Base-by-base conservation (phyloP, 768 basidiomycete genomes). In the Mycena galericulata region DNA sequence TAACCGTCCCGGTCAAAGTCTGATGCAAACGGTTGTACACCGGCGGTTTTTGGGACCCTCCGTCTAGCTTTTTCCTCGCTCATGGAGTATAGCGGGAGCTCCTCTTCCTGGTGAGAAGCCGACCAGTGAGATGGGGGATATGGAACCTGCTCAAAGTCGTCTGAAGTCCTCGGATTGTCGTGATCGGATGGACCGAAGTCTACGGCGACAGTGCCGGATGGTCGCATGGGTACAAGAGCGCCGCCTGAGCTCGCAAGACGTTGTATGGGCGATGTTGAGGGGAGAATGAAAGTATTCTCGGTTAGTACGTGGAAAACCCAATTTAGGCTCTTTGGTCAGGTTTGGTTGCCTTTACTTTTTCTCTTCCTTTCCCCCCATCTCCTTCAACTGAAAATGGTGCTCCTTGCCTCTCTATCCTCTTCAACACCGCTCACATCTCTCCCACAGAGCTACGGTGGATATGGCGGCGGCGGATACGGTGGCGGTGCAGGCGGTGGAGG, bases 101-200 rank as follows among this genome's bases (percentile, higher is more conserved):
- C 81, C 70, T 84, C 82, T 78, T 85, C 81, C 79, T 84, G 73
- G 78, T 79, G 75, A 26, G 73, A 47, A 40, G 79, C 72, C 68
- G 79, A 41, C 79, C 79, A 77, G 71, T 79, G 73, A 71, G 74
- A 79, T 27, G 81, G 73, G 41, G 92, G 91, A 68, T 93, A 87
- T 17, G 85, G 77, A 67, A 92, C 81, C 75, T 93, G 86, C 79
- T 93, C 91, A 78, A 92, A 93, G 72, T 93, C 92, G 72, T 87
- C 87, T 62, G 89, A 89, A 55, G 86, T 82, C 47, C 83, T 78
- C 47, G 84, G 79, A 60, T 80, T 79, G 74, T 86, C 85, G 71
- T 84, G 82, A 71, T 83, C 81, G 67, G 85, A 84, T 68, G 87
- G 80, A 76, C 89, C 90, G 79, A 94, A 87, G 77, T 92, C 89